Evolutionary conservation across 2,329 filamentous ascomycete genomes (phyloP), one percentile per base, ranked within the genome.

Genomic region (Trichophyton mentagrophytes): DNA sequence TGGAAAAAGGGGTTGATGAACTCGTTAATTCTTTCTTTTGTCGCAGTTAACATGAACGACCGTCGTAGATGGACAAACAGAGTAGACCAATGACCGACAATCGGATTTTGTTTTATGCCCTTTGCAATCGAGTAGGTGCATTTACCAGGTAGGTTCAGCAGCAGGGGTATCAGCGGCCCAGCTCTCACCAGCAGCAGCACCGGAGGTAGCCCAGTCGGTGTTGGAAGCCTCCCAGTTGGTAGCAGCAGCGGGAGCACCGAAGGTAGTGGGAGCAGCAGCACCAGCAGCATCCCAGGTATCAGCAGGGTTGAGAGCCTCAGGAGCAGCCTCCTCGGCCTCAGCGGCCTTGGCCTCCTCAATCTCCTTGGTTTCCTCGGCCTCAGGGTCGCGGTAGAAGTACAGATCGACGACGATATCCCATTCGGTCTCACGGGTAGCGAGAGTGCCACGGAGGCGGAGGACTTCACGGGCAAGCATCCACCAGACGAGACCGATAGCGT

Each of bases 321-420:
- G 85, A 69, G 88, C 85, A 69, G 88, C 88, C 80, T 96, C 92
- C 69, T 96, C 91, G 70, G 82, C 87, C 73, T 85, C 87, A 67
- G 89, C 82, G 66, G 86, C 81, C 87, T 97, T 96, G 71, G 80
- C 73, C 83, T 97, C 92, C 64, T 80, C 88, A 68, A 86, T 82
- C 74, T 96, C 95, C 82, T 99, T 96, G 85, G 96, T 92, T 78
- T 96, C 93, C 86, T 99, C 93, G 70, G 91, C 90, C 82, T 99
- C 93, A 72, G 95, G 93, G 81, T 99, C 95, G 78, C 95, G 93
- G 89, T 99, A 96, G 87, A 99, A 99, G 90, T 99, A 99, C 73
- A 99, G 82, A 87, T 99, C 93, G 73, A 95, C 90, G 87, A 99
- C 97, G 80, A 95, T 88, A 77, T 99, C 93, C 93, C 93, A 99